Conservation (phyloP, 1,284 basidiomycete species). For the Apiotrichum laibachii region DNA sequence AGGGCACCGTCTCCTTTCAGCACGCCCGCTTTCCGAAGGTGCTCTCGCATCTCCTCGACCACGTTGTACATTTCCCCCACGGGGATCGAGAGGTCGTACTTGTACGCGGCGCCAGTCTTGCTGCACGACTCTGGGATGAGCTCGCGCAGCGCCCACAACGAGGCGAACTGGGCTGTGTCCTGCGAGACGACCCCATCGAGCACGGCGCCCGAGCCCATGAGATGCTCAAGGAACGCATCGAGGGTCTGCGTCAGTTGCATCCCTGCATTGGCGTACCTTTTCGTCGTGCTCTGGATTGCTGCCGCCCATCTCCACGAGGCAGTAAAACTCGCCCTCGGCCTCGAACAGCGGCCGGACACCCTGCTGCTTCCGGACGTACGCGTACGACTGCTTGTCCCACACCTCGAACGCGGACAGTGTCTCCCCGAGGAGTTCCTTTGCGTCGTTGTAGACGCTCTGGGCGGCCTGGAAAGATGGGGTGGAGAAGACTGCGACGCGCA, state of each 20-base stretch:
- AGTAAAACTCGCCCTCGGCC: constrained; percentile 79
- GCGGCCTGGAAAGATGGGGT: constrained; percentile 57
- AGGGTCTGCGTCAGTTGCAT: constrained; percentile 66
- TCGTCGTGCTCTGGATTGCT: constrained; percentile 92
- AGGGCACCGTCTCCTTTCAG: constrained; percentile 58
- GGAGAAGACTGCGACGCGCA: constrained; percentile 58
- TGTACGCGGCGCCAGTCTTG: constrained; percentile 94
- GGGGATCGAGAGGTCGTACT: constrained; percentile 95
- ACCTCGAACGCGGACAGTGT: constrained; percentile 98
- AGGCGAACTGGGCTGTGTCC: constrained; percentile 82
- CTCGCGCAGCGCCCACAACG: constrained; percentile 90
- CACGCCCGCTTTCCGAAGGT: constrained; percentile 70
- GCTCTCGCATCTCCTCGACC: constrained; percentile 75
- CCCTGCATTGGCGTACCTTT: constrained; percentile 36
- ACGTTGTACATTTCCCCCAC: constrained; percentile 83
- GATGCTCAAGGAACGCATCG: constrained; percentile 69
- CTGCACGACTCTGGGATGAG: constrained; percentile 88
- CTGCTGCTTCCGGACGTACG: constrained; percentile 61
- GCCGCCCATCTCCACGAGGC: constrained; percentile 90
- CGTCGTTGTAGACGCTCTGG: constrained; percentile 57
- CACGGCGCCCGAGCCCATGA: constrained; percentile 77
- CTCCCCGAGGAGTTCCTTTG: constrained; percentile 75
- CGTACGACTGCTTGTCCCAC: constrained; percentile 79
- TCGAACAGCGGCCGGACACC: constrained; percentile 54
- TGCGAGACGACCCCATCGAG: constrained; percentile 91